Evolutionary conservation across 208 protist genomes (phyloP), one percentile per base, ranked within the genome.

Genomic region (Tritrichomonas foetus): DNA sequence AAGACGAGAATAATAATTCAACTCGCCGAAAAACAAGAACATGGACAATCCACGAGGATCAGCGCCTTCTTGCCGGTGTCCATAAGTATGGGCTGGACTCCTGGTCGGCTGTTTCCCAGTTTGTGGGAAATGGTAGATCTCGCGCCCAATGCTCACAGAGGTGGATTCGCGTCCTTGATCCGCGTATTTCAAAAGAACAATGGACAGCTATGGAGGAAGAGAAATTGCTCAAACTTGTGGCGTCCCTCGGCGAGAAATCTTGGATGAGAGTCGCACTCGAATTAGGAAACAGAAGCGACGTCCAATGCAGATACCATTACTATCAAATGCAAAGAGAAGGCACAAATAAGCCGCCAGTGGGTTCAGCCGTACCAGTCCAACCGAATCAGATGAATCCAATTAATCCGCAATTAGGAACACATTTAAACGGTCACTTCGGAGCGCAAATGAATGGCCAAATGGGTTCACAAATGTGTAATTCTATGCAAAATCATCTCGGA

Each of bases 271-370:
- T 82, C 47, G 33, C 74, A n/a, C 41, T 41, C 8, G 74, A 82
- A 50, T 30, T 82, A 33, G 74, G 74, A 53, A 82, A 82, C 50
- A 82, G 74, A n/a, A n/a, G n/a, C n/a, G n/a, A n/a, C n/a, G n/a
- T n/a, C n/a, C n/a, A n/a, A n/a, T n/a, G n/a, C n/a, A 50, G n/a
- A n/a, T n/a, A n/a, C n/a, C n/a, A n/a, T n/a, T n/a, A n/a, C n/a
- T n/a, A n/a, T n/a, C n/a, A n/a, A n/a, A n/a, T n/a, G n/a, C n/a
- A n/a, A n/a, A n/a, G n/a, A n/a, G n/a, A n/a, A n/a, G n/a, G n/a
- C n/a, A n/a, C n/a, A n/a, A n/a, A n/a, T n/a, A n/a, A n/a, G n/a
- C n/a, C n/a, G n/a, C n/a, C n/a, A n/a, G n/a, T n/a, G n/a, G n/a
- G n/a, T n/a, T n/a, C n/a, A n/a, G n/a, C n/a, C n/a, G n/a, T n/a